Base-by-base conservation (phyloP, 2,329 filamentous ascomycete species). In the Ceratocystis huliohia region DNA sequence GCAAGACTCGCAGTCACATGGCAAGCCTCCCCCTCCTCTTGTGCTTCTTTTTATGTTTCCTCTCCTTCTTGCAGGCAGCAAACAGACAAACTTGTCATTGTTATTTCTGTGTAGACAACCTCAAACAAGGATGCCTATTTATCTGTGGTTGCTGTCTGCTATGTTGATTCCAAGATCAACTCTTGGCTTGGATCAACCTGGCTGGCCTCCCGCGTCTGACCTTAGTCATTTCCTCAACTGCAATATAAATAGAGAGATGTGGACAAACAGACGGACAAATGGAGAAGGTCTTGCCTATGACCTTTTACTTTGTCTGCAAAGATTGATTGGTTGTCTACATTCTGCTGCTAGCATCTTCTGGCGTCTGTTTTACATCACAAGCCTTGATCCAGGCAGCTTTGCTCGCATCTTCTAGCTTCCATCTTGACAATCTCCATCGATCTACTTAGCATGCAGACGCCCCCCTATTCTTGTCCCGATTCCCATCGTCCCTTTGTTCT, bases 1-100 rank as follows among this genome's bases (percentile, higher is more conserved):
- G 88, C 79, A 92, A 92, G 84, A 88, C 88, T 71, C 87, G 88
- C 76, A 91, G 88, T 69, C 88, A 92, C 78, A 89, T 92, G 85
- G 88, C 88, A 78, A 84, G 88, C 86, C 67, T 48, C 45, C 22
- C 57, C 61, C 20, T 37, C 30, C 53, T 59, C 15, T 33, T 20
- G 22, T 25, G 56, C 15, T 33, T 30, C 53, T 33, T 25, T 56
- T 56, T 10, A 17, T 56, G 22, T 15, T 28, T 25, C 28, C 15
- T 15, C 56, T 20, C 48, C 48, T 25, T 10, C 1, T 41, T 41
- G 8, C 37, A 41, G 37, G 37, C 37, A 41, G 37, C 13, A 41
- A 41, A 41, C 1, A 41, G 37, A 2, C 8, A 13, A 41, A 41
- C 37, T 41, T 5, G 37, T 15, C 37, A 15, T 41, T 41, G 37